These are phyloP conservation scores for Pyrenophora graminea DNA, from an alignment of 2,329 filamentous ascomycete species.

Conservation along the genomic window DNA sequence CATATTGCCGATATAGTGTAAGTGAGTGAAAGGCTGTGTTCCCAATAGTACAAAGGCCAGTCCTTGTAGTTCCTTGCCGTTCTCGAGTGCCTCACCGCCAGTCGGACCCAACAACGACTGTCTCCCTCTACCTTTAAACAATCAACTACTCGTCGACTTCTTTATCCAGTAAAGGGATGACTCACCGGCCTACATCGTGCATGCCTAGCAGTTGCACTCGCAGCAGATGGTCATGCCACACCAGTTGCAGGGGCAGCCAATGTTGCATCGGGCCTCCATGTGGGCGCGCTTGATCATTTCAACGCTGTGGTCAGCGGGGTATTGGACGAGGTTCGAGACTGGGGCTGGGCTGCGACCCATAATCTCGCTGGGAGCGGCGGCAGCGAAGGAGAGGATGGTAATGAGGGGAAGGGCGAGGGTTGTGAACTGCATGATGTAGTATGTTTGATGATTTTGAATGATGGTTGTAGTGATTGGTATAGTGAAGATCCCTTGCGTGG, in stretches of 20 bases:
- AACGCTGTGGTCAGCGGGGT: conserved; percentile 5
- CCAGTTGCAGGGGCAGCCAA: conserved; percentile 8
- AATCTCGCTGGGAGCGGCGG: conserved; percentile 5
- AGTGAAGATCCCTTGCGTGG: no score
- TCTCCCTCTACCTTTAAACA: no score
- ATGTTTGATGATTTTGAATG: no score
- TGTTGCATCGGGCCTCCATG: conserved; percentile 5
- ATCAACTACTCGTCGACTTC: not conserved
- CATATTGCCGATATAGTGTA: no score
- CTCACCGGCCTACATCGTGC: not conserved
- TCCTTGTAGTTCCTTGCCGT: no score
- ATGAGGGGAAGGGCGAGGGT: not conserved
- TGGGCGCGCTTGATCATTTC: conserved; percentile 11
- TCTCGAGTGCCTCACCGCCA: no score
- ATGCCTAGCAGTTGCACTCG: conserved; percentile 6
- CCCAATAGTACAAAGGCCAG: no score
- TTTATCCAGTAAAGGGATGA: no score
- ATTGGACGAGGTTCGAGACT: conserved; percentile 2
- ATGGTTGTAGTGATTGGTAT: no score
- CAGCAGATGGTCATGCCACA: conserved; percentile 13
- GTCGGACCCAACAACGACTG: not conserved
- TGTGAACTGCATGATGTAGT: conserved; percentile 5
- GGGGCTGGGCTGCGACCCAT: not conserved
- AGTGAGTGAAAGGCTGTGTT: no score
- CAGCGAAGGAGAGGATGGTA: conserved; percentile 3